phyloP scores from a whole-genome alignment of 2,329 filamentous ascomycete genomes.

The Nemania serpens region DNA sequence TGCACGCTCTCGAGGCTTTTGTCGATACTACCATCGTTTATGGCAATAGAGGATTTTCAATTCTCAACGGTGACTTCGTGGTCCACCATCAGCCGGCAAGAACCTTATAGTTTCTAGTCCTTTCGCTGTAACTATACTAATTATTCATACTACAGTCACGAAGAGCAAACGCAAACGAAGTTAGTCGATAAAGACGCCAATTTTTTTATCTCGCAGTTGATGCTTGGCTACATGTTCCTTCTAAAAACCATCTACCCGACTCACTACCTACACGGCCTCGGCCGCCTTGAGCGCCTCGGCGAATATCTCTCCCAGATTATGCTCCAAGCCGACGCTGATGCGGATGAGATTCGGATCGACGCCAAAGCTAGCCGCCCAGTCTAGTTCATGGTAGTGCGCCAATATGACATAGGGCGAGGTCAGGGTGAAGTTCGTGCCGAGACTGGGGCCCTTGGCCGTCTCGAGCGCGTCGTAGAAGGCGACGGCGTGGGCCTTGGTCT shows the following conservation, averaged over 20 bases:
- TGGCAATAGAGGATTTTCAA: too few species aligned
- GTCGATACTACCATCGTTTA: neutral
- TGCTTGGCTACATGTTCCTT: slow-evolving; percentile 2
- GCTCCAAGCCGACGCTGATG: slow-evolving; percentile 89
- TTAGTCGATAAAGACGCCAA: neutral
- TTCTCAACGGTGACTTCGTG: too few species aligned
- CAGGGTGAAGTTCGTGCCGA: slow-evolving; percentile 96
- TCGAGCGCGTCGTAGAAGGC: slow-evolving; percentile 85
- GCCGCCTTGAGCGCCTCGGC: slow-evolving; percentile 69
- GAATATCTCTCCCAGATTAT: slow-evolving; percentile 68
- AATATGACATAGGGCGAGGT: slow-evolving; percentile 89
- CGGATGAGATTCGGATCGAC: slow-evolving; percentile 81
- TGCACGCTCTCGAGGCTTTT: neutral
- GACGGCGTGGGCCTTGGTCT: slow-evolving; percentile 70
- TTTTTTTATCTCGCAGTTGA: slow-evolving; percentile 2
- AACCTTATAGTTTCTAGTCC: too few species aligned
- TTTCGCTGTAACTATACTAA: too few species aligned
- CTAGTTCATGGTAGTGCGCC: slow-evolving; percentile 87
- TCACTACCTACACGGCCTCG: slow-evolving; percentile 33
- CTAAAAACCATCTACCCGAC: neutral
- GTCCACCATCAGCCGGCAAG: too few species aligned
- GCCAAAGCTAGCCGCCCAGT: slow-evolving; percentile 85
- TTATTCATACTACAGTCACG: neutral
- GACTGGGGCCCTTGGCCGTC: slow-evolving; percentile 89
- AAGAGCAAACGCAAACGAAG: neutral